Evolutionary conservation across 805 yeast species (phyloP), one percentile per base, ranked within the genome.

Genomic region (Candida tallmaniae): DNA sequence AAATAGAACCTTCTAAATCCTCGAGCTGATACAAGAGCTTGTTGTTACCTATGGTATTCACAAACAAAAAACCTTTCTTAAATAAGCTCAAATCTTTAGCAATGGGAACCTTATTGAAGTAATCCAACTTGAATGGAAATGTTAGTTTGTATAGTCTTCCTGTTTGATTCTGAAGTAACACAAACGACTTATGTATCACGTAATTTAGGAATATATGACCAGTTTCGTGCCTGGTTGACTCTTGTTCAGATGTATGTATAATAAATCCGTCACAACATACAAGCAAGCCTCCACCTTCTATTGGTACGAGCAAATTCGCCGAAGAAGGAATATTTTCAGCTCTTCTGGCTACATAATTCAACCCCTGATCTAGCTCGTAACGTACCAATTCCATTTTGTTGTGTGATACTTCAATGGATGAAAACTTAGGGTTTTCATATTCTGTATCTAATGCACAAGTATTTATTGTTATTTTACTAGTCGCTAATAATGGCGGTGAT

Each of bases 361-460:
- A 62, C 1, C 97, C 96, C 26, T 85, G 69, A 54, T 93, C 97
- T 17, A 89, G 60, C 49, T 86, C 90, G 58, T 90, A 90, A 52
- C 75, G 83, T 3, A 76, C 72, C 34, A 90, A 61, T 19, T 50
- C 44, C 1, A 42, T 40, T 4, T 26, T 10, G 5, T 36, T 39
- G 4, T 41, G 26, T 34, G 76, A 81, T 6, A 74, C 59, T 50
- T 90, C 97, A 6, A 93, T 58, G 0, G 89, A 71, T 0, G 87
- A 94, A 70, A 89, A 90, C 7, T 77, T 52, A 0, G 97, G 97
- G 49, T 87, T 88, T 13, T 83, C 93, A 53, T 70, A 81, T 0
- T 81, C 84, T 2, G 80, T 82, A 51, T 88, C 95, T 31, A 90
- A 51, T 0, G 83, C 81, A 12, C 73, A 57, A 2, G 79, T 48